Percentiles rank a stretch among this genome's conserved stretches.
Evolutionary conservation across 169 alveolate genomes (phyloP).

Genomic region (Babesia sp.): DNA sequence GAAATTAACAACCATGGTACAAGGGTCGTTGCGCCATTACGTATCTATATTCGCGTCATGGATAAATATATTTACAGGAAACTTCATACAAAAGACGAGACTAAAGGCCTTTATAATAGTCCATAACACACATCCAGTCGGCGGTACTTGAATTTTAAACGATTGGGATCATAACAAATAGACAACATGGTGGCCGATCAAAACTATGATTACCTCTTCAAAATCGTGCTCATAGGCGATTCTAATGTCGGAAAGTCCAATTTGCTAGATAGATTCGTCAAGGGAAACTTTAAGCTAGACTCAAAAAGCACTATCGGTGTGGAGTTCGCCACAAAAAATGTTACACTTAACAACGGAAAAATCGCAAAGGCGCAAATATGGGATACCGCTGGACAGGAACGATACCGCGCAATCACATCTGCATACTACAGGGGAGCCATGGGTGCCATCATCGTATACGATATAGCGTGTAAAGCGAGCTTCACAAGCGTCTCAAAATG

Average conservation of each 20-base stretch:
- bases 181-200: constrained; percentile 52
- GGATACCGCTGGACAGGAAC: constrained; percentile 99
- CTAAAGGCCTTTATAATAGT: neutral
- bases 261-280: constrained; percentile 85
- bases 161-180: neutral
- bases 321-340: constrained; percentile 94
- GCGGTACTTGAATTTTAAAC: neutral
- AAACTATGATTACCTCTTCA: constrained; percentile 61
- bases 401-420: constrained; percentile 97
- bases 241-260: constrained; percentile 96
- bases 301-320: constrained; percentile 98
- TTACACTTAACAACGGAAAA: constrained; percentile 87
- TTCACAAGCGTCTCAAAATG: constrained; percentile 94
- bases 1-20: too few relatives aligned
- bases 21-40: too few relatives aligned
- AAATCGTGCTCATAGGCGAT: constrained; percentile 89
- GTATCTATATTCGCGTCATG: neutral
- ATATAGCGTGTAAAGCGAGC: constrained; percentile 92
- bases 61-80: neutral
- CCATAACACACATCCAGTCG: neutral
- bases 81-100: neutral
- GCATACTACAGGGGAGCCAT: constrained; percentile 99
- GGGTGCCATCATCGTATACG: constrained; percentile 98
- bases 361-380: constrained; percentile 96
- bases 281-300: constrained; percentile 93